phyloP scores from a whole-genome alignment of 176 grass and related monocot genomes.

The Puccinellia tenuiflora region DNA sequence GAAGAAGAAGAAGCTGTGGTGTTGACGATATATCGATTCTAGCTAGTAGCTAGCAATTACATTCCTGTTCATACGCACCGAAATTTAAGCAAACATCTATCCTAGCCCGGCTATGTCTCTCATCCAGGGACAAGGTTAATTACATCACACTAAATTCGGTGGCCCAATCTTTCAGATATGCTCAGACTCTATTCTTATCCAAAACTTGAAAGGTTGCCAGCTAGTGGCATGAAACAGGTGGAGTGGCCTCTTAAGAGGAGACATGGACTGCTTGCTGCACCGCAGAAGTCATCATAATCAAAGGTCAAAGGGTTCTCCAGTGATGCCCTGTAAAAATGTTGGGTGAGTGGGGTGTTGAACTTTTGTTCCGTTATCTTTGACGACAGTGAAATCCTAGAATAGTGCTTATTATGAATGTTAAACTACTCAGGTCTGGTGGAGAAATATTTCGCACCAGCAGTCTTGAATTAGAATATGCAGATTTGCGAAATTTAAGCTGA shows the following conservation, averaged over 20 bases:
- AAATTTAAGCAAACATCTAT: not conserved
- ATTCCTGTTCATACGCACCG: not conserved
- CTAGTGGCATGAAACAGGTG: not conserved
- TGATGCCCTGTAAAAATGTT: not conserved
- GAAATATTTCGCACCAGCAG: too few relatives aligned
- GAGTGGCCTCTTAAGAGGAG: not conserved
- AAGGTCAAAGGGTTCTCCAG: not conserved
- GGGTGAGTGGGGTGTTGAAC: too few relatives aligned
- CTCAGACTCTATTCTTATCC: not conserved
- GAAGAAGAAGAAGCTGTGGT: not conserved
- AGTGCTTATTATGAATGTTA: too few relatives aligned
- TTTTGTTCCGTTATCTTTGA: too few relatives aligned
- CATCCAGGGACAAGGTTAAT: not conserved
- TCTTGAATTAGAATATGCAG: too few relatives aligned
- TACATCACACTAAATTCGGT: not conserved
- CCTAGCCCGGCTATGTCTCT: not conserved
- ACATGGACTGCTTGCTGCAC: not conserved
- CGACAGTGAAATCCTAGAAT: too few relatives aligned
- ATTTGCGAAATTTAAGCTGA: too few relatives aligned
- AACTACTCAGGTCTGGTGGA: too few relatives aligned
- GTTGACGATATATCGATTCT: not conserved
- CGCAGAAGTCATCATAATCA: not conserved
- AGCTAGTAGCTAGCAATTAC: not conserved
- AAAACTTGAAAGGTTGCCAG: not conserved
- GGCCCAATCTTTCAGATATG: too few relatives aligned